phyloP scores from a whole-genome alignment of 805 yeast species.

The Pichia cabralensis region DNA sequence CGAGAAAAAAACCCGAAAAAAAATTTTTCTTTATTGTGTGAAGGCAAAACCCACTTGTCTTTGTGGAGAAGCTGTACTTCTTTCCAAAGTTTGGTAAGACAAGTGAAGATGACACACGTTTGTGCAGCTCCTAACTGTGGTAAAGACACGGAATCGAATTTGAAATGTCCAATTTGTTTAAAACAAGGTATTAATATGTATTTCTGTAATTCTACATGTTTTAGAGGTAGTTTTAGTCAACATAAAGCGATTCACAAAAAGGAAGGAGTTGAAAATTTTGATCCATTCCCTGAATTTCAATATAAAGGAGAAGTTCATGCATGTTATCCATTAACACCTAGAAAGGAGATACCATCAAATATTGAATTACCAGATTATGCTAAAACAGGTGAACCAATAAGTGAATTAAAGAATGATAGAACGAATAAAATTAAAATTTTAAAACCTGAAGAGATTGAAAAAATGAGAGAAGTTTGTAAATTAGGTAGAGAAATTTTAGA shows the following conservation, averaged over 20 bases:
- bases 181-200: constrained; percentile 52
- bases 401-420: constrained; percentile 68
- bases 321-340: constrained; percentile 68
- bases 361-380: constrained; percentile 82
- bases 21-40: too few relatives aligned
- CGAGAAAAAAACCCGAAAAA: too few relatives aligned
- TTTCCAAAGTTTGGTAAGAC: too few relatives aligned
- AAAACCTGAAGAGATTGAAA: constrained; percentile 58
- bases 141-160: constrained; percentile 58
- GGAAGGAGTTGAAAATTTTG: constrained; percentile 50
- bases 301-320: constrained; percentile 75
- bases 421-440: constrained; percentile 54
- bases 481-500: constrained; percentile 86
- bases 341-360: constrained; percentile 59
- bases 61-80: constrained; percentile 1
- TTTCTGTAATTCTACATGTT: constrained; percentile 82
- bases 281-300: constrained; percentile 76
- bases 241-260: constrained; percentile 72
- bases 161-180: constrained; percentile 89
- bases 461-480: constrained; percentile 64
- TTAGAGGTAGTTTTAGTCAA: constrained; percentile 55
- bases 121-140: constrained; percentile 85
- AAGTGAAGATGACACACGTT: too few relatives aligned
- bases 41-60: too few relatives aligned
- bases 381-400: constrained; percentile 61